Conservation (phyloP, 331 rosid genomes). For the Erythrophleum ivorense region DNA sequence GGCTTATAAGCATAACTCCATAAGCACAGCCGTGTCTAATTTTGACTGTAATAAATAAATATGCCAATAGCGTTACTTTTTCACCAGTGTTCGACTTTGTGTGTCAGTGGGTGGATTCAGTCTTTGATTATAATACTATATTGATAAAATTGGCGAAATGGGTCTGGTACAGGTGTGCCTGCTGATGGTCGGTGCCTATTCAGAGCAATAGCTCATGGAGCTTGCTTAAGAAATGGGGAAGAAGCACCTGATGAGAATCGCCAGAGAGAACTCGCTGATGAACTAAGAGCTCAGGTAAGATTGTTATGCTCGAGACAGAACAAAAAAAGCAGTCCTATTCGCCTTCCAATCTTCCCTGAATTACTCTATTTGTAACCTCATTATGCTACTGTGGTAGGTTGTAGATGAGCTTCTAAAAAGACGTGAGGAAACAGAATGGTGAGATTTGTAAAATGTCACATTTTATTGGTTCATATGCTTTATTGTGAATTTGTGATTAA, state of each 20-base stretch:
- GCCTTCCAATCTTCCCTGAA: neutral
- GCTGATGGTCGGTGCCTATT: slow-evolving; percentile 94
- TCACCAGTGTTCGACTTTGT: neutral
- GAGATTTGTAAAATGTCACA: slow-evolving; percentile 7
- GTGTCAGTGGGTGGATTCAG: neutral
- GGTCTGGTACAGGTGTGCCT: slow-evolving; percentile 62
- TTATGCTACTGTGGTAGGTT: slow-evolving; percentile 48
- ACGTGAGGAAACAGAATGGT: slow-evolving; percentile 92
- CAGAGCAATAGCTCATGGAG: slow-evolving; percentile 90
- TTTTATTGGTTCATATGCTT: slow-evolving; percentile 3
- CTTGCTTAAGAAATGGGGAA: slow-evolving; percentile 81
- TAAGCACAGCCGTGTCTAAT: neutral
- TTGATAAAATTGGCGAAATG: neutral
- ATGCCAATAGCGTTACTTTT: neutral
- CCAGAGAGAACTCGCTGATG: slow-evolving; percentile 88
- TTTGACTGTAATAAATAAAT: neutral
- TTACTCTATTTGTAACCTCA: neutral
- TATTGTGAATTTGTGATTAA: neutral
- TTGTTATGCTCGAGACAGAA: neutral
- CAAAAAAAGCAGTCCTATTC: neutral
- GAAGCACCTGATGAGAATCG: slow-evolving; percentile 85
- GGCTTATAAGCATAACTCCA: neutral
- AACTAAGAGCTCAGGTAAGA: slow-evolving; percentile 83
- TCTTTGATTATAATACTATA: neutral
- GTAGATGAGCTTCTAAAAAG: slow-evolving; percentile 81